phyloP scores from a whole-genome alignment of 2,329 filamentous ascomycete species.

The Pyrenochaeta sp. region DNA sequence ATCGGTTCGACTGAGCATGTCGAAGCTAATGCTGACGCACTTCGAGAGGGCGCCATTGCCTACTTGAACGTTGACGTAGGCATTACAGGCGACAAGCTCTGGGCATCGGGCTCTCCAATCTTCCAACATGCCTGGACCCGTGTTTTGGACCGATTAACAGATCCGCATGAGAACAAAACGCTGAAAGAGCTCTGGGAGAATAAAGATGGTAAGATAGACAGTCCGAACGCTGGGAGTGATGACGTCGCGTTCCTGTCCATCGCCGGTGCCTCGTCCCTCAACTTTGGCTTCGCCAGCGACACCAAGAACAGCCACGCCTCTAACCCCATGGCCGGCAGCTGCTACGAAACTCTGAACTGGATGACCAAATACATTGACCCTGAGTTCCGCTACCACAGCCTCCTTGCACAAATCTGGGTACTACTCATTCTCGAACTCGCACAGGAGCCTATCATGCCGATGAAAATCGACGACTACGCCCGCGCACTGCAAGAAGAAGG shows the following conservation, averaged over 20 bases:
- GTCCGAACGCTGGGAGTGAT: constrained; percentile 79
- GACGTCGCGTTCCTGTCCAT: constrained; percentile 92
- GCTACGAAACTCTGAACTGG: constrained; percentile 90
- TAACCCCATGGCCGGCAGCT: constrained; percentile 77
- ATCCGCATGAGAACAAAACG: constrained; percentile 75
- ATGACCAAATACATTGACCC: constrained; percentile 83
- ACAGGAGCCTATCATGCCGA: constrained; percentile 81
- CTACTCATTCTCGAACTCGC: constrained; percentile 86
- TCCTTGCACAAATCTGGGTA: constrained; percentile 80
- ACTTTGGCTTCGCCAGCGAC: constrained; percentile 77
- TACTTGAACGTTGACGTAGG: constrained; percentile 93
- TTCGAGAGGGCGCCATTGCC: constrained; percentile 79
- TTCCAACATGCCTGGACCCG: constrained; percentile 76
- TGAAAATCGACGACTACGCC: constrained; percentile 80
- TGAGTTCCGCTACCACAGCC: constrained; percentile 79
- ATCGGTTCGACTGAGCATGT: constrained; percentile 96
- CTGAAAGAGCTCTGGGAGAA: constrained; percentile 80
- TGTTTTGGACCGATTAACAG: constrained; percentile 76
- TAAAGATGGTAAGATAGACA: constrained; percentile 66
- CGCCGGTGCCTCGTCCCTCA: constrained; percentile 85
- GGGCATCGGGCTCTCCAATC: constrained; percentile 81
- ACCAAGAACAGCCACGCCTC: constrained; percentile 46
- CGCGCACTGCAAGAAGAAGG: constrained; percentile 70
- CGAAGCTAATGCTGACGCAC: constrained; percentile 77
- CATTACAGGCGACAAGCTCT: constrained; percentile 77